Evolutionary conservation across 2,329 filamentous ascomycete species (phyloP).

Genomic region (Alternaria viburni): DNA sequence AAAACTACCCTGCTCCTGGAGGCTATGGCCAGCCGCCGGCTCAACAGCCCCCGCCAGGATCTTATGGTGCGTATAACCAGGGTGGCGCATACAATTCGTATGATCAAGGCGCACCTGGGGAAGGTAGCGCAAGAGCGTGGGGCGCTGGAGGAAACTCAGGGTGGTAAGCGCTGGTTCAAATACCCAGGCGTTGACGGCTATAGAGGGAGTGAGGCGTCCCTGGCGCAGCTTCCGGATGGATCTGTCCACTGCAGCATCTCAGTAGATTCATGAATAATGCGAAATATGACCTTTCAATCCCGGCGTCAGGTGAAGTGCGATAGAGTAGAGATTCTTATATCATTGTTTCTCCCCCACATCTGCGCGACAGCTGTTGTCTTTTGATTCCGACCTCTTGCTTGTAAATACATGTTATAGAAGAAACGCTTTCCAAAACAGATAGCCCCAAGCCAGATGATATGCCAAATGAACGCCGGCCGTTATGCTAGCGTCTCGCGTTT

Average conservation of each 20-base stretch:
- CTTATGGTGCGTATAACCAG: conserved; percentile 29
- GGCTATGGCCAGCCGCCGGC: conserved; percentile 24
- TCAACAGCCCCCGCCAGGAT: conserved; percentile 22
- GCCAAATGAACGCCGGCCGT: conserved; percentile 37
- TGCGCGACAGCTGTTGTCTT: conserved; percentile 1
- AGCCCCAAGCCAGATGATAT: conserved; percentile 24
- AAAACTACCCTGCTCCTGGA: conserved; percentile 29
- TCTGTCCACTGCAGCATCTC: not conserved
- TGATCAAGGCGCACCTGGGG: conserved; percentile 19
- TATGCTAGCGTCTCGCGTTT: conserved; percentile 36
- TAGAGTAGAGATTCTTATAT: conserved; percentile 29
- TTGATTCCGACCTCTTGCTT: conserved; percentile 6
- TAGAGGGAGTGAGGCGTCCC: not conserved
- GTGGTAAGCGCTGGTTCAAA: conserved; percentile 23
- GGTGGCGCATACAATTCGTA: conserved; percentile 28
- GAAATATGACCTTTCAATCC: not conserved
- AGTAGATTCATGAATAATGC: conserved; percentile 6
- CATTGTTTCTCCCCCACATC: conserved; percentile 12
- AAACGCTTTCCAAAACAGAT: conserved; percentile 22
- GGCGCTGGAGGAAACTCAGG: conserved; percentile 36
- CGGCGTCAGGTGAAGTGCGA: not conserved
- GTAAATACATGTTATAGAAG: conserved; percentile 24
- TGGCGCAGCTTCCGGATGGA: not conserved
- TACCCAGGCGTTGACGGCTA: not conserved
- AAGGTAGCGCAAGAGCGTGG: conserved; percentile 37